A percentile compares a stretch with the other conserved stretches of the same genome.
These are phyloP conservation scores for Saccharomyces uvarum DNA, from an alignment of 1,139 yeast genomes.

Conservation along the genomic window DNA sequence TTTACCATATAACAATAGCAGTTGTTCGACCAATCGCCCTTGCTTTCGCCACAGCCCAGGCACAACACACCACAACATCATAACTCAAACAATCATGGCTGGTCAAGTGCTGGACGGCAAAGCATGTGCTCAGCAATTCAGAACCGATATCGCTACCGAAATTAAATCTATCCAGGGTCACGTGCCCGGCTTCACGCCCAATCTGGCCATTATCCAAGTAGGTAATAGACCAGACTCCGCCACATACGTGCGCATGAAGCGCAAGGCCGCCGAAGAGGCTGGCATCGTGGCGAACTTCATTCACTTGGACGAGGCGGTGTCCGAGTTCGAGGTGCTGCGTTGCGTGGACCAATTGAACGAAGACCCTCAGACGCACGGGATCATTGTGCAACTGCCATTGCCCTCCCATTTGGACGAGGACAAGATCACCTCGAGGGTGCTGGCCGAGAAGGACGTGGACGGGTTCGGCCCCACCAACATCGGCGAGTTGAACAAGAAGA, in stretches of 20 bases:
- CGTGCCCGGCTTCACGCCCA: slow-evolving; percentile 62
- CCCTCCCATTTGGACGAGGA: slow-evolving; percentile 79
- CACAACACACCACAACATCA: neutral
- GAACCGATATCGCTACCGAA: slow-evolving; percentile 42
- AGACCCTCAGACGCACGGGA: slow-evolving; percentile 69
- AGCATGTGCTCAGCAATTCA: slow-evolving; percentile 52
- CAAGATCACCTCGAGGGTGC: slow-evolving; percentile 67
- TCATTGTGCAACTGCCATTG: slow-evolving; percentile 84
- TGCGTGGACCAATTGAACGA: slow-evolving; percentile 58
- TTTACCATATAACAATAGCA: neutral
- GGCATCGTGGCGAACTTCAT: slow-evolving; percentile 64
- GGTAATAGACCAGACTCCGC: slow-evolving; percentile 86
- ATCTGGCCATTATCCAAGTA: slow-evolving; percentile 75
- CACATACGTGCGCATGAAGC: slow-evolving; percentile 91
- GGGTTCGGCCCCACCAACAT: slow-evolving; percentile 88
- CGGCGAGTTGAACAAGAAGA: slow-evolving; percentile 85
- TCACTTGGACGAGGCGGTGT: slow-evolving; percentile 47
- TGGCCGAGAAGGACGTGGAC: slow-evolving; percentile 82
- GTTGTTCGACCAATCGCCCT: neutral
- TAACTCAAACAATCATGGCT: slow-evolving; percentile 9
- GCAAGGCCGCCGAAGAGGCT: slow-evolving; percentile 85
- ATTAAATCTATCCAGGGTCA: slow-evolving; percentile 47
- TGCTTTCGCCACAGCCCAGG: neutral
- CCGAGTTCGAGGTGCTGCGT: slow-evolving; percentile 53
- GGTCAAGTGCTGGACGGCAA: slow-evolving; percentile 54